Evolutionary conservation across 495 filamentous ascomycete genomes (phyloP), one percentile per base, ranked within the genome.

Genomic region (Hyaloscypha variabilis): DNA sequence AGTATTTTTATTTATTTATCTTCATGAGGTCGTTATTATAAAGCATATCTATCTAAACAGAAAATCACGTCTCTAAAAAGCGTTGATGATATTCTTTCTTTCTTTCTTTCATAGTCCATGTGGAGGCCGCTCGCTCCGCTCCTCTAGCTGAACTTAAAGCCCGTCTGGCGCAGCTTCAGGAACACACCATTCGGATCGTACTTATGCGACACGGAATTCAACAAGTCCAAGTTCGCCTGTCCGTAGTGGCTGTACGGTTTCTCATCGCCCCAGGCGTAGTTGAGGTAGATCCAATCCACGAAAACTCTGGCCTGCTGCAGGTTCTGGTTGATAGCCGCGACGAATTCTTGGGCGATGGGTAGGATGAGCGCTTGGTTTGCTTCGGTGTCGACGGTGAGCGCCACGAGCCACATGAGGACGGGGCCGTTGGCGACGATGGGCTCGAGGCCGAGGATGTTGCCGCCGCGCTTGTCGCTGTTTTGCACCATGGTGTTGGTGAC

Each of bases 371-470:
- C 80, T 11, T 69, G 60, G 25, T 77, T 64, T 10, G 71, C 62
- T 14, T 76, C 24, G 42, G 77, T 76, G 29, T 79, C 56, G 34
- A 74, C 51, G 29, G 30, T 69, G 11, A 81, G 59, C 2, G 76
- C 73, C 1, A 73, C 75, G 67, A n/a, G 79, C 74, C 0, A 87
- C 65, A 17, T 82, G 82, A 21, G 86, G 68, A 13, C 80, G 74
- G 65, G 86, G 55, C 51, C 58, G 29, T 62, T 19, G 36, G 54
- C 52, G 51, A 58, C 49, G 29, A 57, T 19, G 8, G n/a, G 28
- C 39, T 67, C 65, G 2, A 67, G 39, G n/a, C 65, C 65, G 19
- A 67, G 29, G 28, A 67, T 34, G 59, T 62, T 67, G 21, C 65
- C 65, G 1, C 65, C 65, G 30, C 30, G 25, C 30, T 54, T 24